Evolutionary conservation across 768 basidiomycete species (phyloP).

Genomic region (Epithele typhae): DNA sequence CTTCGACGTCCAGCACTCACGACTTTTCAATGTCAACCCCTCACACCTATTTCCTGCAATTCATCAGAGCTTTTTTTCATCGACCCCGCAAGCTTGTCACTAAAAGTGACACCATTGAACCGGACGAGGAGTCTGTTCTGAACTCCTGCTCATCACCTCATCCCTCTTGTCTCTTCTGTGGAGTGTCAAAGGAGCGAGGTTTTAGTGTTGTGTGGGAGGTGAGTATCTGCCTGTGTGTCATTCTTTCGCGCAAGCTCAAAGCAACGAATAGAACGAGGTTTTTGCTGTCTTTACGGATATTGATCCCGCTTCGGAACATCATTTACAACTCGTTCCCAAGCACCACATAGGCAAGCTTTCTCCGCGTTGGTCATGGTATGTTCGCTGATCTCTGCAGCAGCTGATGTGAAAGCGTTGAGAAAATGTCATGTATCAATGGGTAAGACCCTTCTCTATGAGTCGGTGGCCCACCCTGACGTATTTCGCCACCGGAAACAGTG

Average conservation of each 20-base stretch:
- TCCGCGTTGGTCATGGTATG: not conserved
- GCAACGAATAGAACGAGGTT: conserved; percentile 22
- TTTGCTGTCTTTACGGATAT: conserved; percentile 33
- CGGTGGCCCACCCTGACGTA: too few relatives aligned
- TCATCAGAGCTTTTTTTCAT: too few relatives aligned
- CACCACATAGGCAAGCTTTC: conserved; percentile 29
- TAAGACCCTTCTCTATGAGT: conserved; percentile 20
- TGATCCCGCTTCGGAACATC: conserved; percentile 30
- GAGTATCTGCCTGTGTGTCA: not conserved
- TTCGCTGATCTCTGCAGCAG: conserved; percentile 30
- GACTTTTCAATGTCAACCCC: too few relatives aligned
- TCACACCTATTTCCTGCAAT: too few relatives aligned
- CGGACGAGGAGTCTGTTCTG: conserved; percentile 5
- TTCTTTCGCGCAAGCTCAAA: not conserved
- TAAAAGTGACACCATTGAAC: too few relatives aligned
- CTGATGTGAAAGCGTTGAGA: conserved; percentile 47
- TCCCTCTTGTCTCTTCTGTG: conserved; percentile 30
- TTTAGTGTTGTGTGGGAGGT: conserved; percentile 34
- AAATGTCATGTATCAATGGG: conserved; percentile 45
- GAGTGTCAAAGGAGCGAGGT: conserved; percentile 24
- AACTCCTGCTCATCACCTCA: not conserved
- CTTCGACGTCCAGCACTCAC: too few relatives aligned
- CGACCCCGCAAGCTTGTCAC: too few relatives aligned
- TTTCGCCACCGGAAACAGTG: too few relatives aligned
- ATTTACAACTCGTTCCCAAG: conserved; percentile 34